Base-by-base conservation (phyloP, 169 alveolate species). In the Amoebophrya sp. region DNA sequence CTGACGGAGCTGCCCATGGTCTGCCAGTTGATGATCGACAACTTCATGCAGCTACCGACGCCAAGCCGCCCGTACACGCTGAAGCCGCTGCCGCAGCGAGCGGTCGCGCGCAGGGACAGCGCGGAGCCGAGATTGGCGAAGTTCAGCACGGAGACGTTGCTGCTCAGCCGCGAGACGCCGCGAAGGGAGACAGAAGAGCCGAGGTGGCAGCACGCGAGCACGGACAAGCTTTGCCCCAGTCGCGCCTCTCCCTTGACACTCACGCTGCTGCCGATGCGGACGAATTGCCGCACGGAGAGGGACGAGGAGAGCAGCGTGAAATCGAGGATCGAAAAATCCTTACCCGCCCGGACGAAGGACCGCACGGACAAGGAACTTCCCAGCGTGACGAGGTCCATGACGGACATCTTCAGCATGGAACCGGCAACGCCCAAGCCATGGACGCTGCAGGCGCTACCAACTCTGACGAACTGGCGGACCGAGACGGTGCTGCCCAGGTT, bases 361-460 rank as follows among this genome's bases (percentile, higher is more conserved):
- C 90, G 90, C 32, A 88, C 40, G 32, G 90, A 88, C 90, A 88
- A 38, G n/a, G 53, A 35, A 23, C 90, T 88, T 0, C 53, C 90
- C 35, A 88, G 47, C 1, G 40, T 12, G 54, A 40, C 35, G 40
- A 7, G 32, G 40, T 35, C 47, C 40, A 88, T 88, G 23, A 88
- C 90, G 14, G 90, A 88, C n/a, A 32, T 23, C 90, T 35, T n/a
- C 40, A 12, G 40, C 35, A 88, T 29, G 7, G 90, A 88, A 40
- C 90, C 90, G 90, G 32, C 90, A n/a, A 23, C 0, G 47, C 53
- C 90, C 10, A 88, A 40, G 29, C 40, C 40, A 1, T 33, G 1
- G 18, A 88, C 90, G 47, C 40, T 25, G 54, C 14, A 14, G 90
- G 53, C 40, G n/a, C 53, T 33, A 29, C 90, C 90, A 32, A 88